phyloP scores from a whole-genome alignment of 306 rosid genomes.

The Quercus alba region DNA sequence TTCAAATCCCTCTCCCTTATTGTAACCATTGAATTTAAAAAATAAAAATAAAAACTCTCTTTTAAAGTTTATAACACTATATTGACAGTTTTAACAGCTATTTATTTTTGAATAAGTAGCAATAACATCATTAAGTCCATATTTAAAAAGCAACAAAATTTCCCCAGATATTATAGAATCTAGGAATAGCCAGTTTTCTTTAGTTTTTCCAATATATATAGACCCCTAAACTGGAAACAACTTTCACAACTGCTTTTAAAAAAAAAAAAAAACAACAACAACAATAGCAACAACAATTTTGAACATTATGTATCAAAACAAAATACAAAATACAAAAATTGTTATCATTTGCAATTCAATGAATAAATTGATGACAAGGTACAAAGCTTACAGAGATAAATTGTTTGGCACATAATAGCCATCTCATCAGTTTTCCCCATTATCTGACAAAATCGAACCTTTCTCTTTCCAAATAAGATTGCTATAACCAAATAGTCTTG shows the following conservation, averaged over 20 bases:
- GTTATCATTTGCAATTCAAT: background rate
- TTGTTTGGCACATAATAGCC: constrained; percentile 2
- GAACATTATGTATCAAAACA: too few relatives aligned
- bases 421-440: constrained; percentile 33
- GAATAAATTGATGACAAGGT: background rate
- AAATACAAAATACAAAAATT: background rate
- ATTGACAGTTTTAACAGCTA: background rate
- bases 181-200: background rate
- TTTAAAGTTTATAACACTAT: too few relatives aligned
- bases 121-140: background rate
- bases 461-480: constrained; percentile 54
- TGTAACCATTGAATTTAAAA: background rate
- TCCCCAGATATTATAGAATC: background rate
- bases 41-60: background rate
- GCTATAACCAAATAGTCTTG: constrained; percentile 60
- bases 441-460: constrained; percentile 26
- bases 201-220: background rate
- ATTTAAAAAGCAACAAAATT: background rate
- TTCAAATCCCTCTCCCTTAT: too few relatives aligned
- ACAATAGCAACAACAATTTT: too few relatives aligned
- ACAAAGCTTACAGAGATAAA: background rate
- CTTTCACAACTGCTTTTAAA: background rate
- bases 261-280: background rate
- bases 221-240: background rate
- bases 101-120: too few relatives aligned